phyloP scores from a whole-genome alignment of 345 rosid species.

The Eucalyptus cladocalyx region DNA sequence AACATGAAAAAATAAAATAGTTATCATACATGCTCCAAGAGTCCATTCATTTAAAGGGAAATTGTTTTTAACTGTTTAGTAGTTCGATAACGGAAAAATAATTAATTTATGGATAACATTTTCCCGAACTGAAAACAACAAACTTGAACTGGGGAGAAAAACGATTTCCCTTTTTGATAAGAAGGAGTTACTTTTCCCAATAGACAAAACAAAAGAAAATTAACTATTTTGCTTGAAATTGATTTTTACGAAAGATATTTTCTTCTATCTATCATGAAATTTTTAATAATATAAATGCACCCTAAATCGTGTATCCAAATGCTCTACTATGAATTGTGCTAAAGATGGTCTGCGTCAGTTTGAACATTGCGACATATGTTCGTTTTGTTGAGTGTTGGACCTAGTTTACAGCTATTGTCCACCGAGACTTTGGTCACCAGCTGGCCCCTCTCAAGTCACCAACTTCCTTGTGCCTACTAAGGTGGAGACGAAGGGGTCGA shows the following conservation, averaged over 20 bases:
- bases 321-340: not conserved
- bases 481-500: not conserved
- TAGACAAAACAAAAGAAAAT: no score
- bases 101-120: no score
- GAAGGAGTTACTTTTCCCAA: no score
- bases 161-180: no score
- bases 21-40: no score
- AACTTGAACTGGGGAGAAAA: not conserved
- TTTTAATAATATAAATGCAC: not conserved
- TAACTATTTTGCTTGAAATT: no score
- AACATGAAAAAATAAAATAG: no score
- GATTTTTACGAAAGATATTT: no score
- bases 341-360: not conserved
- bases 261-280: not conserved
- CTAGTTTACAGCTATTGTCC: not conserved
- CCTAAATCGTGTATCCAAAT: not conserved
- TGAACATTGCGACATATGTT: not conserved
- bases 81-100: fast-evolving
- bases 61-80: not conserved
- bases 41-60: no score
- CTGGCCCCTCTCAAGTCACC: not conserved
- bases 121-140: no score
- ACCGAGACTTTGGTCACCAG: not conserved
- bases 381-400: not conserved
- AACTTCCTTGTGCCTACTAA: not conserved